Conservation (phyloP, 345 rosid species). For the Moricandia arvensis region DNA sequence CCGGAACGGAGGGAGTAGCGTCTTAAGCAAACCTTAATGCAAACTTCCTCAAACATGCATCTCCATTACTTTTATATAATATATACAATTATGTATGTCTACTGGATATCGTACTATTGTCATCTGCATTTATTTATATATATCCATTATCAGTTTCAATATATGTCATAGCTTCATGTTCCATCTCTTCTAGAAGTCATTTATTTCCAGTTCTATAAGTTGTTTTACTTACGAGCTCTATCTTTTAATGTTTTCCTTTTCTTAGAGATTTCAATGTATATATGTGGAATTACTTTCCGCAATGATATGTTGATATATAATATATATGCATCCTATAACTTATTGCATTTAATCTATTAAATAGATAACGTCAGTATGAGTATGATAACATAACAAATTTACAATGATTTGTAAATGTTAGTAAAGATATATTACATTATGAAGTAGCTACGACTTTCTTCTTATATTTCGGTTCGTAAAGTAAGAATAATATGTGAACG, state of each 20-base stretch:
- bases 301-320: not conserved
- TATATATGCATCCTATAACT: not conserved
- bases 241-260: not conserved
- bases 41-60: conserved; percentile 15
- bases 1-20: too few relatives aligned
- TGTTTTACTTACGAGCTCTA: conserved; percentile 8
- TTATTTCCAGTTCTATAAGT: not conserved
- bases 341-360: not conserved
- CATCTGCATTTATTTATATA: not conserved
- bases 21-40: conserved; percentile 21
- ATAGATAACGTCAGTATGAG: not conserved
- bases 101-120: not conserved
- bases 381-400: not conserved
- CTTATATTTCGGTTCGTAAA: not conserved
- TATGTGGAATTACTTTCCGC: not conserved
- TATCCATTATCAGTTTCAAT: not conserved
- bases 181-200: conserved; percentile 4
- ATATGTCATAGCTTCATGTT: not conserved
- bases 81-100: not conserved
- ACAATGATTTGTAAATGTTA: not conserved
- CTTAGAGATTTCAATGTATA: not conserved
- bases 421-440: not conserved
- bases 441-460: not conserved
- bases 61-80: not conserved
- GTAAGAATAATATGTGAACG: conserved; percentile 15